A percentile compares a stretch with the other conserved stretches of the same genome.
Evolutionary conservation across 257 asterid genomes (phyloP).

Genomic region (Nicotiana knightiana): DNA sequence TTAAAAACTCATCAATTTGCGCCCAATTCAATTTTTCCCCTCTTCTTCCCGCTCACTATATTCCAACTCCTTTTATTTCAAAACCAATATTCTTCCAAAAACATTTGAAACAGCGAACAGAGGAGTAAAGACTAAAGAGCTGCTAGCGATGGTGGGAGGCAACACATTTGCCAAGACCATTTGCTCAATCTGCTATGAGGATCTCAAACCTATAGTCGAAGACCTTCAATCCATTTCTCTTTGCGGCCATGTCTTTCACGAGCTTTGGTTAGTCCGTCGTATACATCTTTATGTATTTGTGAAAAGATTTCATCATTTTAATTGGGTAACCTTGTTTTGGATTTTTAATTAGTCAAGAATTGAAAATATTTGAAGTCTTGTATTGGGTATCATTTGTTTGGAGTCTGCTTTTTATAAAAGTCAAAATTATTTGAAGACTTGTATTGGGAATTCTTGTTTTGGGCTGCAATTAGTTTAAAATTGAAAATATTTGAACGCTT

Average conservation of each 20-base stretch:
- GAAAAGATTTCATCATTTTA: background rate
- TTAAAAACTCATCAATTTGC: background rate
- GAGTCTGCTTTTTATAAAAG: background rate
- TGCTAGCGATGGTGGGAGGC: constrained; percentile 33
- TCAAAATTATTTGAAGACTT: background rate
- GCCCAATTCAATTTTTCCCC: background rate
- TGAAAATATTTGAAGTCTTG: background rate
- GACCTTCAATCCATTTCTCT: constrained; percentile 83
- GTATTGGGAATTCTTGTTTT: background rate
- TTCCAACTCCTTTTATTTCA: background rate
- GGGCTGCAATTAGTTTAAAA: background rate
- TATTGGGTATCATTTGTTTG: background rate
- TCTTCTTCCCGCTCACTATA: background rate
- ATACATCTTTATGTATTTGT: background rate
- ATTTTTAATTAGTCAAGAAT: background rate
- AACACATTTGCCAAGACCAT: constrained; percentile 63
- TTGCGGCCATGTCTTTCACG: constrained; percentile 98
- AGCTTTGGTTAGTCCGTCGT: constrained; percentile 62
- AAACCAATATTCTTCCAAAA: background rate
- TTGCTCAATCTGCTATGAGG: constrained; percentile 91
- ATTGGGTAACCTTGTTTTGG: background rate
- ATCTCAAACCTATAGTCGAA: constrained; percentile 79
- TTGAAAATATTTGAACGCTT: background rate
- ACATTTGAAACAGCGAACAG: background rate
- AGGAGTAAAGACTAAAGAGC: background rate